These are phyloP conservation scores for Citrus glauca DNA, from an alignment of 345 rosid genomes.

Conservation along the genomic window DNA sequence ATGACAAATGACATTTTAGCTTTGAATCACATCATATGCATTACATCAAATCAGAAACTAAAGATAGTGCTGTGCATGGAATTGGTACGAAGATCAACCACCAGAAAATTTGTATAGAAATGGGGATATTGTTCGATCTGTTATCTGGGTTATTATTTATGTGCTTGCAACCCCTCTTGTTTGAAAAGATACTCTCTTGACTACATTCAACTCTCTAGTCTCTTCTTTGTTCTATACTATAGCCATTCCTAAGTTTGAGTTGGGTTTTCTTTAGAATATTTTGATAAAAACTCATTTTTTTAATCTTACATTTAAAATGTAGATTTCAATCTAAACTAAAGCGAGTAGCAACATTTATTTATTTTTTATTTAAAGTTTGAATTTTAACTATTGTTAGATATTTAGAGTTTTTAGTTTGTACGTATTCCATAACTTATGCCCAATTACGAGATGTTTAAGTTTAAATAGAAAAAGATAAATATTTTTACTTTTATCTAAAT, in stretches of 20 bases:
- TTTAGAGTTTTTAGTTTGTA: too few relatives aligned
- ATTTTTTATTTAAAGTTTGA: too few relatives aligned
- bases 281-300: background rate
- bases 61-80: background rate
- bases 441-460: too few relatives aligned
- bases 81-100: background rate
- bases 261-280: background rate
- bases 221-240: background rate
- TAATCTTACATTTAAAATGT: too few relatives aligned
- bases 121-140: constrained; percentile 7
- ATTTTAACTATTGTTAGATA: too few relatives aligned
- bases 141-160: background rate
- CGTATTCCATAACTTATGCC: too few relatives aligned
- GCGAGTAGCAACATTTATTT: too few relatives aligned
- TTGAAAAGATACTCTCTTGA: background rate
- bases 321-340: too few relatives aligned
- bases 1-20: background rate
- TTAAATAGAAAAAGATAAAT: too few relatives aligned
- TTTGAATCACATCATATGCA: constrained; percentile 13
- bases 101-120: background rate
- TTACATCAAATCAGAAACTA: background rate
- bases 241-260: background rate
- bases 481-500: too few relatives aligned
- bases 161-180: background rate
- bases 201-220: background rate